Evolutionary conservation across 768 basidiomycete species (phyloP), one percentile per base, ranked within the genome.

Genomic region (Termitomyces sp.): DNA sequence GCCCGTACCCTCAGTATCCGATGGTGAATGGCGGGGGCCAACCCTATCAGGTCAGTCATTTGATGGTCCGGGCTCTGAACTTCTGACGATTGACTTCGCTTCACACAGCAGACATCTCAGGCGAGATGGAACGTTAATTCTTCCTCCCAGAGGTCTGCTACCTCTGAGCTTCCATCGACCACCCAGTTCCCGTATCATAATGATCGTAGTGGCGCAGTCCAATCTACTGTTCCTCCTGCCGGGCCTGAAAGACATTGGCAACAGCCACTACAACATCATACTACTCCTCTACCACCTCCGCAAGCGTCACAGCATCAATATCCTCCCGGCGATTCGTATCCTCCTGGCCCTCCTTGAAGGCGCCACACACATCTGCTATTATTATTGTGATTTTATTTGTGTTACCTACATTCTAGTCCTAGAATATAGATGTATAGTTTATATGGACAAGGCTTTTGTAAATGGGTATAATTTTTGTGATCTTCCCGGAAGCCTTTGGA

Each of bases 251-350:
- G 41, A 33, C 61, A 59, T 33, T 64, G 57, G 51, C 55, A 60
- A 8, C 59, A 58, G 18, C 59, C 60, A 30, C 50, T 55, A 33
- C 59, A 63, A 20, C 70, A 66, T 31, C 66, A 59, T 54, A 54
- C 66, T 56, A 67, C 66, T 62, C 63, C 68, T 27, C 42, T 55
- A 34, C 13, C 57, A 13, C 55, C 39, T 31, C 62, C 60, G 33
- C 58, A 56, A 37, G 48, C 36, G 30, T 60, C 67, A 18, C 74
- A 71, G 48, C 71, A 69, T 57, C 72, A 69, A 62, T 69, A 73
- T 52, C 71, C 71, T 54, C 57, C 48, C 6, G 48, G 68, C 39
- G 63, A 72, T 50, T 67, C 75, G 41, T 74, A 74, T 63, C 68
- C 68, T 55, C 64, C 68, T 27, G 55, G 59, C 6, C 59, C 69